These are phyloP conservation scores for Ichthyophthirius multifiliis DNA, from an alignment of 169 alveolate species.

Conservation along the genomic window DNA sequence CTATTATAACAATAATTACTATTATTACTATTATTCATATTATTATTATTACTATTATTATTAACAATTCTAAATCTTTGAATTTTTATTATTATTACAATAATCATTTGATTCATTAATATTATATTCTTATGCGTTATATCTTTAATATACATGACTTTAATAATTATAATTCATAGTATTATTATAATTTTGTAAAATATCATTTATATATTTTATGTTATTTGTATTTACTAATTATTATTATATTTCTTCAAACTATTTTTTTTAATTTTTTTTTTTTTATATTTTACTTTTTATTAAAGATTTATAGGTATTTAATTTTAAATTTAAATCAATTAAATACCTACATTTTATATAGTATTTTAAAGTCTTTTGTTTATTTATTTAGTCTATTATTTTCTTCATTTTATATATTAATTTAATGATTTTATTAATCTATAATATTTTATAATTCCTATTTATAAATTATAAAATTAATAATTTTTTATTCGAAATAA, in stretches of 20 bases:
- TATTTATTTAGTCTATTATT: not conserved
- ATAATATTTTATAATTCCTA: not conserved
- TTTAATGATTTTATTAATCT: not conserved
- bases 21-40: too few relatives aligned
- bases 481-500: not conserved
- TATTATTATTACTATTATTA: too few relatives aligned
- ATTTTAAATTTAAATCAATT: not conserved
- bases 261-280: not conserved
- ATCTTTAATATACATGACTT: not conserved
- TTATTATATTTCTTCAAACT: not conserved
- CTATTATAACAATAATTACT: too few relatives aligned
- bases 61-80: too few relatives aligned
- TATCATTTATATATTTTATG: not conserved
- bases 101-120: too few relatives aligned
- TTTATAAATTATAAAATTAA: not conserved
- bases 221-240: not conserved
- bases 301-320: not conserved
- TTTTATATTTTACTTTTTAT: not conserved
- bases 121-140: too few relatives aligned
- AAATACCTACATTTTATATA: not conserved
- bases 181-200: not conserved
- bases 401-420: not conserved
- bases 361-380: not conserved
- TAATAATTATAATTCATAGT: not conserved
- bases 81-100: too few relatives aligned